Base-by-base conservation (phyloP, 495 filamentous ascomycete genomes). In the Trichoderma virens region DNA sequence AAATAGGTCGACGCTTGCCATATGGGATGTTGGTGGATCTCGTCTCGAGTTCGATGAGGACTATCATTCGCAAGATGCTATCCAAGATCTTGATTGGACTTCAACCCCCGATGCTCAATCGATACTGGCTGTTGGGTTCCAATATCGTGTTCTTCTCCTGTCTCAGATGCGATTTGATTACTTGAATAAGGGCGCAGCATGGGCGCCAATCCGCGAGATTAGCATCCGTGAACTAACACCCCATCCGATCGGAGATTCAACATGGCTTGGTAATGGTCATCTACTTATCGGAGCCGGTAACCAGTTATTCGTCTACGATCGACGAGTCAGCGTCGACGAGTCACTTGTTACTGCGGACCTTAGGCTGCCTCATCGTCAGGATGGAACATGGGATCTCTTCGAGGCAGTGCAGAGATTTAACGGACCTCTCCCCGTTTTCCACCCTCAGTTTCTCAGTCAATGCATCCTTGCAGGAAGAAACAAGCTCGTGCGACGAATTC, bases 91-190 rank as follows among this genome's bases (percentile, higher is more conserved):
- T 8, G 92, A 97, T 70, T 98, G 93, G 93, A 93, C 93, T 1
- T 93, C 90, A 8, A 97, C 93, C 0, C 92, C 93, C 0, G 92
- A 96, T 68, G 86, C 84, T 67, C 93, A 97, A 71, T 93, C 91
- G 2, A 90, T 98, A 64, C 83, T 98, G 14, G 90, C 93, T 8
- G 90, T 97, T 39, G 93, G 93, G 5, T 97, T 97, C 71, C 86
- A 88, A 14, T 89, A 93, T 67, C 85, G 88, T 62, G 88, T 98
- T 25, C 71, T 94, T 31, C 79, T 98, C 3, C 80, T 96, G n/a
- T 87, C 90, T 27, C 93, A 98, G 73, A 87, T 96, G 76, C 88
- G 93, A 27, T 98, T 93, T 70, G 93, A 98, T 72, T 97, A 98
- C 70, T 76, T 96, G 45, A 89, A 93, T 65, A 86, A 91, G 62